Percentiles rank a stretch among this genome's conserved stretches.
phyloP scores from a whole-genome alignment of 352 stramenopile species.

The Phytophthora capsici region DNA sequence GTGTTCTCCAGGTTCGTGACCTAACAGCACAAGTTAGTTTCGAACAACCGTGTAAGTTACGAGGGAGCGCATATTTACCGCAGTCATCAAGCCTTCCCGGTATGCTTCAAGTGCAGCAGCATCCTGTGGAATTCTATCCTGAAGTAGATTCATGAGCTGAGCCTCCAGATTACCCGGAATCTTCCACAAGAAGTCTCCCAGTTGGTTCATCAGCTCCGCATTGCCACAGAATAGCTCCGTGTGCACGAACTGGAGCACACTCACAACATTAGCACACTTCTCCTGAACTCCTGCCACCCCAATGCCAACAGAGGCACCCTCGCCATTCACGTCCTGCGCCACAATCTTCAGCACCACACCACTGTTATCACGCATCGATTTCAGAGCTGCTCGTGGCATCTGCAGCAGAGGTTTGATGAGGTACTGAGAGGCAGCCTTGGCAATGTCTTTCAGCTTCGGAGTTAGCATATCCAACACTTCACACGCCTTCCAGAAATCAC shows the following conservation, averaged over 20 bases:
- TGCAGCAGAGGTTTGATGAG: conserved; percentile 65
- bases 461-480: conserved; percentile 52
- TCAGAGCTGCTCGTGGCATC: conserved; percentile 17
- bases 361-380: conserved; percentile 34
- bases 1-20: conserved; percentile 57
- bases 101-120: conserved; percentile 54
- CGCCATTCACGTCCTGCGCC: conserved; percentile 4
- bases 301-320: conserved; percentile 14
- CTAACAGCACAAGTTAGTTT: conserved; percentile 31
- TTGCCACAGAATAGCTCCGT: conserved; percentile 53
- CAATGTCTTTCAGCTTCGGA: conserved; percentile 58
- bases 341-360: conserved; percentile 34
- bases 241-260: conserved; percentile 63
- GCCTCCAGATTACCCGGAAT: conserved; percentile 74
- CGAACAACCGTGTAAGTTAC: not conserved
- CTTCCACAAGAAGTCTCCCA: conserved; percentile 72
- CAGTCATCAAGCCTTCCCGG: conserved; percentile 43
- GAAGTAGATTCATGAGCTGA: conserved; percentile 63
- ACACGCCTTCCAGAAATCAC: conserved; percentile 66
- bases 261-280: conserved; percentile 54
- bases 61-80: conserved; percentile 33
- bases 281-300: conserved; percentile 38
- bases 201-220: conserved; percentile 54
- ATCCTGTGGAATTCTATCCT: conserved; percentile 78
- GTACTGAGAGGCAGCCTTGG: conserved; percentile 51